phyloP scores from a whole-genome alignment of 495 filamentous ascomycete genomes.

The Halenospora varia region DNA sequence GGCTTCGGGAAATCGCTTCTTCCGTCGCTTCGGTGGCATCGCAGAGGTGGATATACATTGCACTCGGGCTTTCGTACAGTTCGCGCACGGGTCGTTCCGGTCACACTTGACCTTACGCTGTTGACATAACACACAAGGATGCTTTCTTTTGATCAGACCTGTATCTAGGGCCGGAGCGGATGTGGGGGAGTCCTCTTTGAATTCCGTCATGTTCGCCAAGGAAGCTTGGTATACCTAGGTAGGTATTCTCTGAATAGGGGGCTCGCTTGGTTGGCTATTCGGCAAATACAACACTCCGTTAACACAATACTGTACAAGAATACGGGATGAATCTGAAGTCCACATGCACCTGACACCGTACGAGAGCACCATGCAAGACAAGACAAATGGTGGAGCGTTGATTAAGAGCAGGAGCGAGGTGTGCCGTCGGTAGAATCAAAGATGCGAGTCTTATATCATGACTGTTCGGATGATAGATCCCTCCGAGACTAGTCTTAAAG shows the following conservation, averaged over 20 bases:
- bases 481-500: background rate
- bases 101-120: constrained; percentile 68
- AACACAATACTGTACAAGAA: too few relatives aligned
- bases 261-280: too few relatives aligned
- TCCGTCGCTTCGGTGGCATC: constrained; percentile 38
- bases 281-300: too few relatives aligned
- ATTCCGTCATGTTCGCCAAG: too few relatives aligned
- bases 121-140: constrained; percentile 44
- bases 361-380: too few relatives aligned
- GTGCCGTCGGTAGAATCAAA: background rate
- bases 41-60: constrained; percentile 40
- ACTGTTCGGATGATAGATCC: background rate
- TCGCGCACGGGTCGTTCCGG: constrained; percentile 42
- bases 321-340: too few relatives aligned
- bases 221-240: too few relatives aligned
- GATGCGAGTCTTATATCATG: background rate
- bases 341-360: too few relatives aligned
- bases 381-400: too few relatives aligned
- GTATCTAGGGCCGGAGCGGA: background rate
- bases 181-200: too few relatives aligned
- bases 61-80: constrained; percentile 38
- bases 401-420: background rate
- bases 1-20: constrained; percentile 32
- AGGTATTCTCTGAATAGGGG: too few relatives aligned
- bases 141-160: background rate